Evolutionary conservation across 768 basidiomycete genomes (phyloP), one percentile per base, ranked within the genome.

Genomic region (Dictyophora rubrovolvata): DNA sequence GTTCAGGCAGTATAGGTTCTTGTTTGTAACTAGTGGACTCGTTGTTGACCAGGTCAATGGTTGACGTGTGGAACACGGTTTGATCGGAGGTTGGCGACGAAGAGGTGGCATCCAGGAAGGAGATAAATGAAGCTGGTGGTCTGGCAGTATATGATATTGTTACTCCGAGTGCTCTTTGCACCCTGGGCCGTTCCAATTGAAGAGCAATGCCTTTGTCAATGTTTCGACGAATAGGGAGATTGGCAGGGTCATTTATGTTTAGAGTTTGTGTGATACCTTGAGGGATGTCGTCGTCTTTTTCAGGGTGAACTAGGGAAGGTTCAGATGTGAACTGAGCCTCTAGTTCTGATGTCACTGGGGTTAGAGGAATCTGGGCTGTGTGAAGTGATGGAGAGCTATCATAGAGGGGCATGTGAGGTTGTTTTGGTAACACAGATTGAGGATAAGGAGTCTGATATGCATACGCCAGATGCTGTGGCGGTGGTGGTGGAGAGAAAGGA

Each of bases 351-450:
- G 56, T 17, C 7, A 54, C 28, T 23, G 61, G 58, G n/a, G 60
- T 50, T 51, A 18, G 59, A 55, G 9, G 57, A 42, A 9, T 28
- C 47, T 5, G 59, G 22, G 2, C 60, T 20, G 21, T 62, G 61
- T 16, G 66, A 60, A 63, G 62, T 46, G 63, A 66, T 50, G 67
- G 61, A 23, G 66, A 69, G 21, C n/a, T n/a, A 4, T n/a, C 42
- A n/a, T 42, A 42, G 10, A 69, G 69, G 16, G 77, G 75, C 74
- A 80, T 80, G 9, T 80, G 77, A 1, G 83, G 73, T 60, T 85
- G 84, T 71, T 84, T 85, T 60, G 84, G 84, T 22, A 84, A 65
- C 1, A 83, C 82, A 0, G 84, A 85, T 22, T 81, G 67, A 33
- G 72, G 51, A 18, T 52, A 47, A 22, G 46, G 22, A 12, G 48